Conservation (phyloP, 345 rosid genomes). For the Pseudoturritis turrita region DNA sequence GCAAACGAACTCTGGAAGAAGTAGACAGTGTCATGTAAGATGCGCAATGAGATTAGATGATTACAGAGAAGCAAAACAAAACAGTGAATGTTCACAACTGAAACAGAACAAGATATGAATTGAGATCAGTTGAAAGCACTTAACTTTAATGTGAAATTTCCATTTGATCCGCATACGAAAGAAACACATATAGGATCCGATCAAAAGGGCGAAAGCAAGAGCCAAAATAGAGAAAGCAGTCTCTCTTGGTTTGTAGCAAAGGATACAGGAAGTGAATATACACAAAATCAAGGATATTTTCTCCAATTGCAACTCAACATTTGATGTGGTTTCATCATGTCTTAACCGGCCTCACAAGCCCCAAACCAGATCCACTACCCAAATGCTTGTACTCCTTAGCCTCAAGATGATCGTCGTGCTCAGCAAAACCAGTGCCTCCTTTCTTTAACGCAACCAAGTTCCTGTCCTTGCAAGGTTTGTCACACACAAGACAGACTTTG, state of each 20-base stretch:
- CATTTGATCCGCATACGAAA: slow-evolving; percentile 44
- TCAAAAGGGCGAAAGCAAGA: slow-evolving; percentile 32
- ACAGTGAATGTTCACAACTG: not conserved
- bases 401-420: slow-evolving; percentile 74
- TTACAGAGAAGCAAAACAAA: no score
- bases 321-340: slow-evolving; percentile 31
- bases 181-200: slow-evolving; percentile 48
- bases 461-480: slow-evolving; percentile 66
- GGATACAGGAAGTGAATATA: slow-evolving; percentile 30
- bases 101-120: not conserved
- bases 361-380: slow-evolving; percentile 94
- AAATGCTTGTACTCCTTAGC: slow-evolving; percentile 91
- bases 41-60: no score
- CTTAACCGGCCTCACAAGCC: slow-evolving; percentile 75
- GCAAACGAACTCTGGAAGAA: slow-evolving; percentile 61
- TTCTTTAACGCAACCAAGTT: slow-evolving; percentile 69
- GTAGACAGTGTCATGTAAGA: no score
- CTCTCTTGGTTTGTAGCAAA: slow-evolving; percentile 42
- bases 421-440: slow-evolving; percentile 93
- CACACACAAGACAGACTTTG: slow-evolving; percentile 81
- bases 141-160: slow-evolving; percentile 58
- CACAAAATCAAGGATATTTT: slow-evolving; percentile 8
- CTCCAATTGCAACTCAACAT: not conserved
- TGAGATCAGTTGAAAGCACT: not conserved
- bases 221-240: slow-evolving; percentile 49